Evolutionary conservation across 495 filamentous ascomycete species (phyloP), one percentile per base, ranked within the genome.

Genomic region (Poronia punctata): DNA sequence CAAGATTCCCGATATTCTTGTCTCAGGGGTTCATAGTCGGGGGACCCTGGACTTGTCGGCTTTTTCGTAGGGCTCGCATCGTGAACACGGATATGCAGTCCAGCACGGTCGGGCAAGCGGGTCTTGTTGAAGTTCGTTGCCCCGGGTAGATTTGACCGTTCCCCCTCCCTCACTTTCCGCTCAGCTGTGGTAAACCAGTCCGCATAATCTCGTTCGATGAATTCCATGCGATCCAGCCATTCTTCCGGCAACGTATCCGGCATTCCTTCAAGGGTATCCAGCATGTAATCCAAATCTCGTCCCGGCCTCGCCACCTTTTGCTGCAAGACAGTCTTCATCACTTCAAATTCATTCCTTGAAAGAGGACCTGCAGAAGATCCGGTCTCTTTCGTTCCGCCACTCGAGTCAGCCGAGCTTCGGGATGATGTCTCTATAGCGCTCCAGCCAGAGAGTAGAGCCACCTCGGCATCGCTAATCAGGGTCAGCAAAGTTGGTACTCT

Each of bases 211-310:
- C 75, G 68, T 52, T 98, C 93, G 10, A 95, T 62, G 0, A 60
- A 57, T 55, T 97, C 93, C 51, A 97, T 75, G 5, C 79, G 70
- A 41, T 89, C 86, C 32, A 96, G 76, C 93, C 93, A 98, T 14
- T 62, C 52, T 22, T 94, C 86, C 0, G 92, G 92, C 7, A 98
- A 57, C 3, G 82, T 82, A 49, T 98, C 92, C 38, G 81, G 69
- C 18, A 78, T 72, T 4, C 86, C 88, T 55, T 95, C 92, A 7
- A 97, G 64, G 7, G 76, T 67, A 51, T 97, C 89, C 5, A 97
- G 72, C 72, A 93, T 84, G 9, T 64, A 71, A 57, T 98, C 92
- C 56, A 97, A 67, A 16, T 79, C 66, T 25, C 73, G 73, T 0
- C 87, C 93, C 1, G 86, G 71, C 12, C 74, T 70, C 23, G 75